Conservation (phyloP, 2,329 filamentous ascomycete genomes). For the Aspergillus sp. region DNA sequence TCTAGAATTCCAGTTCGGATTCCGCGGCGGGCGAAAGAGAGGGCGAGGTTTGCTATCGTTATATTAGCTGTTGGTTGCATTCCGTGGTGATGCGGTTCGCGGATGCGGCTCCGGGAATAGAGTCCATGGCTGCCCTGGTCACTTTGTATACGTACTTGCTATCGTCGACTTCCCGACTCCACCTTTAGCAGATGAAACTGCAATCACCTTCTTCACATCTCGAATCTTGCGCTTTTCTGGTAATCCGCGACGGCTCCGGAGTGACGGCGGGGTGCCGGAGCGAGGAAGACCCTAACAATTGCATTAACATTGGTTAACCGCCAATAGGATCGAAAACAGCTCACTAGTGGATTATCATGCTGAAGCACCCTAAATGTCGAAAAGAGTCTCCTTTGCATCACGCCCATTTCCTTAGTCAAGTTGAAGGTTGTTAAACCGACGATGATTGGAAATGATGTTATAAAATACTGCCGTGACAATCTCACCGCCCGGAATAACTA, state of each 20-base stretch:
- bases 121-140: no score
- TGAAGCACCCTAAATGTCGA: slow-evolving; percentile 49
- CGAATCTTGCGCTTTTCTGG: slow-evolving; percentile 74
- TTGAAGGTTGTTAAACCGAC: not conserved
- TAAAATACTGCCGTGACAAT: slow-evolving; percentile 13
- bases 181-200: slow-evolving; percentile 94
- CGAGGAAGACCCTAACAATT: slow-evolving; percentile 68
- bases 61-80: not conserved
- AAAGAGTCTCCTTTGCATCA: slow-evolving; percentile 45
- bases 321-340: not conserved
- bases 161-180: slow-evolving; percentile 98
- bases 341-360: slow-evolving; percentile 86
- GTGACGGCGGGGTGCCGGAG: slow-evolving; percentile 59
- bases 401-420: not conserved
- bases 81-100: not conserved
- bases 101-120: not conserved
- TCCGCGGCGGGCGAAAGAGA: slow-evolving; percentile 76
- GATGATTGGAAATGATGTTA: not conserved
- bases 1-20: slow-evolving; percentile 83
- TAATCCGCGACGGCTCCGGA: slow-evolving; percentile 70
- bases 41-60: slow-evolving; percentile 62
- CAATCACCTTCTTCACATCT: slow-evolving; percentile 83
- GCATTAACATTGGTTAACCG: not conserved
- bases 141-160: slow-evolving; percentile 51
- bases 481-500: slow-evolving; percentile 13